Conservation (phyloP, 345 rosid genomes). For the Fremontodendron californicum region DNA sequence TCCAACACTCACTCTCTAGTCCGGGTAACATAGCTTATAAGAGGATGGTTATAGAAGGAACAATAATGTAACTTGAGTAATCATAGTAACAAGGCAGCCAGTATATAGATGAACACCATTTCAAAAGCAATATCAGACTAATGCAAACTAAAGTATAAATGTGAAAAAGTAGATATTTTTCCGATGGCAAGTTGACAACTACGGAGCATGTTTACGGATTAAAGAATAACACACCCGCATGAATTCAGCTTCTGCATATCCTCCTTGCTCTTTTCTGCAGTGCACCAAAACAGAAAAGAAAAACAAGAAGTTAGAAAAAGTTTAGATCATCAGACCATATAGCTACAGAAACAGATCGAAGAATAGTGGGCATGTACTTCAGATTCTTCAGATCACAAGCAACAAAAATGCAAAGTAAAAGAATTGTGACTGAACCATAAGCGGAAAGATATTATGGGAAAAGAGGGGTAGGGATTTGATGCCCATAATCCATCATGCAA, state of each 20-base stretch:
- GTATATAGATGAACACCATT: neutral
- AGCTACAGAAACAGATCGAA: neutral
- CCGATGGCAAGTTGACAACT: neutral
- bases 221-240: slow-evolving; percentile 31
- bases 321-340: neutral
- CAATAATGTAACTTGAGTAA: neutral
- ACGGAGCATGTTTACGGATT: slow-evolving; percentile 3
- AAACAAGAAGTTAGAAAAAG: neutral
- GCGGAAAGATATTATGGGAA: neutral
- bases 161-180: neutral
- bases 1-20: no score
- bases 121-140: slow-evolving; percentile 10
- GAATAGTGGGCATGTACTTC: neutral
- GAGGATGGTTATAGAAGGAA: neutral
- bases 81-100: neutral
- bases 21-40: neutral
- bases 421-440: neutral
- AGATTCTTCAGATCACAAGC: neutral
- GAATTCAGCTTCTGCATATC: slow-evolving; percentile 33
- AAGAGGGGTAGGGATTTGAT: neutral
- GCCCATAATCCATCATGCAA: neutral
- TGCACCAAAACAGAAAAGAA: neutral
- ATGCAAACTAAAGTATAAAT: neutral
- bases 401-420: neutral
- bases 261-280: slow-evolving; percentile 29